Evolutionary conservation across 2,329 filamentous ascomycete genomes (phyloP), one percentile per base, ranked within the genome.

Genomic region (Didymellaceae sp.): DNA sequence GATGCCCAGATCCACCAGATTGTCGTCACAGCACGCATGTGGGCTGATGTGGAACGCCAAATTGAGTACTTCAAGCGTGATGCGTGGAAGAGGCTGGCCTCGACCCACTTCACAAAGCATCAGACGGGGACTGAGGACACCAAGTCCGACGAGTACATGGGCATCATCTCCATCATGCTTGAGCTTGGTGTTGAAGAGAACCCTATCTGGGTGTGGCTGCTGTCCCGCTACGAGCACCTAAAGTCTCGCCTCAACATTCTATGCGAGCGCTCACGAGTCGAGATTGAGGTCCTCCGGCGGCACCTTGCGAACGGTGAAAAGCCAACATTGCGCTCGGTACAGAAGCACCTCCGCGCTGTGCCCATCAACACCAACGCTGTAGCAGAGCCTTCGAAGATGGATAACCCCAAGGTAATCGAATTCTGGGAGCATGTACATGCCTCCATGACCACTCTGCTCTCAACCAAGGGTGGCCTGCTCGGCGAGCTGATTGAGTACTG

Each of bases 171-270:
- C 17, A 80, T 97, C 26, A 80, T 99, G 44, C 77, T 99, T n/a
- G 93, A 99, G 72, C 79, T 99, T 16, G 95, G 94, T 6, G 91
- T 96, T 2, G 89, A 96, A 8, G 91, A 97, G 52, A 99, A 96
- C 63, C 94, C 94, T 1, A 96, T 99, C 55, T 96, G 90, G 90
- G 83, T 95, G 9, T 99, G 94, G 92, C 84, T 99, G 20, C 78
- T 93, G 46, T 96, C 91, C 66, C 86, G 90, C 35, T 95, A 92
- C 67, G 90, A 96, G 58, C 87, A 92, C 66, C 80, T 99, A 47
- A 97, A 94, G 73, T 86, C 86, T 58, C 95, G 90, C 69, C 93
- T 97, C 44, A 84, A 85, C 32, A 80, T 83, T 0, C 88, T 87
- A 11, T 90, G 91, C 43, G 91, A 97, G 57, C 86, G 91, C n/a